A percentile compares a stretch with the other conserved stretches of the same genome.
These are phyloP conservation scores for Dipodascus geniculatus DNA, from an alignment of 805 yeast genomes.

Conservation along the genomic window DNA sequence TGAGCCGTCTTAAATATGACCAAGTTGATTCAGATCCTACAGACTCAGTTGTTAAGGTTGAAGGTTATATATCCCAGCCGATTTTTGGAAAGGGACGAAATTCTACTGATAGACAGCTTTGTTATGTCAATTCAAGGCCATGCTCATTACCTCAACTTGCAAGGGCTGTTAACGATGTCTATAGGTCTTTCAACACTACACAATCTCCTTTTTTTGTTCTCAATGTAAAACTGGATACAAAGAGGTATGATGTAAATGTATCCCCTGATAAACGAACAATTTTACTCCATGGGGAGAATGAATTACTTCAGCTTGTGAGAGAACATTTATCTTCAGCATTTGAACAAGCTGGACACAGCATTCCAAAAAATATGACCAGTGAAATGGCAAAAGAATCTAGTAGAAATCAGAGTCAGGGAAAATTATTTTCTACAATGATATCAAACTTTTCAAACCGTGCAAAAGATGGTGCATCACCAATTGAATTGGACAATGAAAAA, in stretches of 20 bases:
- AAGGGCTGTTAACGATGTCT: conserved; percentile 60
- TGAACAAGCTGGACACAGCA: conserved; percentile 26
- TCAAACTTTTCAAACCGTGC: background rate
- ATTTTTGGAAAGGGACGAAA: conserved; percentile 72
- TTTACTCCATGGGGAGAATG: conserved; percentile 51
- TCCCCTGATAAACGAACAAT: conserved; percentile 83
- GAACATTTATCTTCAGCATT: conserved; percentile 39
- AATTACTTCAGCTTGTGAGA: conserved; percentile 44
- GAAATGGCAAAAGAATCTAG: background rate
- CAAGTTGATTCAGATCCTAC: conserved; percentile 8
- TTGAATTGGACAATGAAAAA: background rate
- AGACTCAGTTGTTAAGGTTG: conserved; percentile 18
- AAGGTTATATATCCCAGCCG: conserved; percentile 63
- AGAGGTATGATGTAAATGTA: conserved; percentile 61
- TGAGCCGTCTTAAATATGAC: conserved; percentile 1
- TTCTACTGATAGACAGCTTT: conserved; percentile 60
- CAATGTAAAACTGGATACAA: conserved; percentile 42
- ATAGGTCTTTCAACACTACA: conserved; percentile 54
- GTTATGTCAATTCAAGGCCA: conserved; percentile 71
- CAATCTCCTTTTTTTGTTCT: conserved; percentile 65
- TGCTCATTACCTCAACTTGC: conserved; percentile 42
- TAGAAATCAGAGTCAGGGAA: background rate
- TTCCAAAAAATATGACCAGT: conserved; percentile 24
- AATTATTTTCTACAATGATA: background rate
- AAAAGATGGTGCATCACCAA: background rate